Percentiles rank a stretch among this genome's conserved stretches.
phyloP scores from a whole-genome alignment of 371 early-diverging fungal genomes.

The Fennellomyces sp. region DNA sequence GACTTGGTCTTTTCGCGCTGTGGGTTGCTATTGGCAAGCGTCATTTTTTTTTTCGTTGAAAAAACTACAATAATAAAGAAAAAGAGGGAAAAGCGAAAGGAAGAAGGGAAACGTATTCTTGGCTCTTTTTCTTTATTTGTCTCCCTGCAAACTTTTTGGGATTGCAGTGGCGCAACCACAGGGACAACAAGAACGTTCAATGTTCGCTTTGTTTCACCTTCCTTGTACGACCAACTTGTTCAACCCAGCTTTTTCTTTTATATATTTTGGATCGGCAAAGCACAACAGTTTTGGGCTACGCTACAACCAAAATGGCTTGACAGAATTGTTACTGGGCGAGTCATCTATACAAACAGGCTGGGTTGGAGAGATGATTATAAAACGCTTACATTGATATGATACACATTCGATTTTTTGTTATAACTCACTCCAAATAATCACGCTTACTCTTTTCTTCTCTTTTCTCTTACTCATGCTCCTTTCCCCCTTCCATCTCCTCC shows the following conservation, averaged over 20 bases:
- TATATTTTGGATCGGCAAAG: not conserved
- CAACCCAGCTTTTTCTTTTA: too few species aligned
- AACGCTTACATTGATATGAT: too few species aligned
- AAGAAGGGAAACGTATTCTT: not conserved
- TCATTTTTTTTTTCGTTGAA: too few species aligned
- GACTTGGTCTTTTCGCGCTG: conserved; percentile 7
- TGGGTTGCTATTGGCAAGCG: not conserved
- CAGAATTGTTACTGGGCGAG: too few species aligned
- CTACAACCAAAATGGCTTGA: too few species aligned
- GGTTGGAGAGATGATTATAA: too few species aligned
- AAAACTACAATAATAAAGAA: not conserved
- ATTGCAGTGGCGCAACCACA: not conserved
- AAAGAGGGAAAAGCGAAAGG: not conserved
- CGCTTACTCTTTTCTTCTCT: too few species aligned
- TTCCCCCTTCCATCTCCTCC: too few species aligned
- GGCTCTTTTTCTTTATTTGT: conserved; percentile 5
- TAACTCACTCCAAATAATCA: too few species aligned
- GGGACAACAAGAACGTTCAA: not conserved
- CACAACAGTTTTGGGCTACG: not conserved
- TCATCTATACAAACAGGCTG: too few species aligned
- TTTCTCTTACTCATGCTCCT: too few species aligned
- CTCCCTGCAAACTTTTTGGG: conserved; percentile 3
- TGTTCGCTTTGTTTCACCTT: conserved; percentile 1
- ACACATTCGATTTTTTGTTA: too few species aligned
- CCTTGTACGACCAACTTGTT: not conserved